phyloP scores from a whole-genome alignment of 768 basidiomycete species.

The Lentinula raphanica region DNA sequence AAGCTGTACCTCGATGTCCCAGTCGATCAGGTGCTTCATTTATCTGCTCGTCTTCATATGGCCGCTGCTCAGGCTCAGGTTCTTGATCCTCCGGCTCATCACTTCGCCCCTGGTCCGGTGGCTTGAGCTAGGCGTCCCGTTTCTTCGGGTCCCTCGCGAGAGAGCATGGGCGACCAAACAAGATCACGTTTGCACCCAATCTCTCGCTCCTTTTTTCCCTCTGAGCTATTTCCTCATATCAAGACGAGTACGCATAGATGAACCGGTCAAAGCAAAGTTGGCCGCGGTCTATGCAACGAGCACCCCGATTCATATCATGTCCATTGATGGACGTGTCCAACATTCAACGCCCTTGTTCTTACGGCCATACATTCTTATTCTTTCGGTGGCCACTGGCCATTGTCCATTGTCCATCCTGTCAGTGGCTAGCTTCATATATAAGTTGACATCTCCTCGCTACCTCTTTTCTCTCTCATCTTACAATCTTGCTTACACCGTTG shows the following conservation, averaged over 20 bases:
- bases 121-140: neutral
- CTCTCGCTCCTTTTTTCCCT: neutral
- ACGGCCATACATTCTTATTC: too few relatives aligned
- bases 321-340: too few relatives aligned
- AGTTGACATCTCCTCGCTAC: too few relatives aligned
- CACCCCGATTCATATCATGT: too few relatives aligned
- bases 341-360: too few relatives aligned
- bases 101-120: constrained; percentile 7
- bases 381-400: too few relatives aligned
- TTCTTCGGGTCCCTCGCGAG: neutral
- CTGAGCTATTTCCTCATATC: neutral
- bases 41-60: constrained; percentile 28
- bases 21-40: constrained; percentile 18
- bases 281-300: too few relatives aligned
- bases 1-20: constrained; percentile 31
- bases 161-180: neutral
- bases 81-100: neutral
- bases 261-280: too few relatives aligned
- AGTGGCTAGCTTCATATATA: too few relatives aligned
- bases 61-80: constrained; percentile 4
- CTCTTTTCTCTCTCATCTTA: too few relatives aligned
- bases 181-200: neutral
- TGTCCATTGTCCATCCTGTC: too few relatives aligned
- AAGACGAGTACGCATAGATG: neutral
- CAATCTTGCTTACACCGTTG: too few relatives aligned